These are phyloP conservation scores for Salvia hispanica DNA, from an alignment of 257 asterid genomes.

Conservation along the genomic window DNA sequence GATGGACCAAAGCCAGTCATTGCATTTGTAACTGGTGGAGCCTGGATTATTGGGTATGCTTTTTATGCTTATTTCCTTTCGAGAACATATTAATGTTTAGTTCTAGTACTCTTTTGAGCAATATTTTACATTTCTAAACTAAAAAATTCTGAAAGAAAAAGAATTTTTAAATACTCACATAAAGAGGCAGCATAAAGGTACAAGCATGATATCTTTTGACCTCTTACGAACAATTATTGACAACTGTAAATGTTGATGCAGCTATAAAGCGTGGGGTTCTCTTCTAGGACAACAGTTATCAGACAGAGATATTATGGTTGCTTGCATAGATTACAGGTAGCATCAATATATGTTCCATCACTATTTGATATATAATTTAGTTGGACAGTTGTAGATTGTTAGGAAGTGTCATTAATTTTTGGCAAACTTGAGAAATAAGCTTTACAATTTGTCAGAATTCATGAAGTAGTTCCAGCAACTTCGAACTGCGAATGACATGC, in stretches of 20 bases:
- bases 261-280: conserved; percentile 99
- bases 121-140: neutral
- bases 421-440: neutral
- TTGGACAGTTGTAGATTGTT: too few species aligned
- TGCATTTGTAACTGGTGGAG: conserved; percentile 99
- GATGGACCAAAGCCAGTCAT: conserved; percentile 88
- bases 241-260: conserved; percentile 36
- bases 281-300: conserved; percentile 87
- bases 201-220: neutral
- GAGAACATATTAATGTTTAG: neutral
- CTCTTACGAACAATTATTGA: conserved; percentile 27
- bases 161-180: neutral
- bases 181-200: neutral
- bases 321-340: conserved; percentile 98
- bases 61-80: conserved; percentile 16
- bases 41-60: conserved; percentile 94
- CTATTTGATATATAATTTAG: neutral
- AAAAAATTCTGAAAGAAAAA: neutral
- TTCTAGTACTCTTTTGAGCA: neutral
- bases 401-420: too few species aligned
- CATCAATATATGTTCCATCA: conserved; percentile 22
- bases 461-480: neutral
- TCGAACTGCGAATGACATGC: conserved; percentile 9
- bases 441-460: neutral
- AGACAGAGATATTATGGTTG: conserved; percentile 93